These are phyloP conservation scores for Talaromyces proteolyticus DNA, from an alignment of 495 filamentous ascomycete genomes.

Conservation along the genomic window DNA sequence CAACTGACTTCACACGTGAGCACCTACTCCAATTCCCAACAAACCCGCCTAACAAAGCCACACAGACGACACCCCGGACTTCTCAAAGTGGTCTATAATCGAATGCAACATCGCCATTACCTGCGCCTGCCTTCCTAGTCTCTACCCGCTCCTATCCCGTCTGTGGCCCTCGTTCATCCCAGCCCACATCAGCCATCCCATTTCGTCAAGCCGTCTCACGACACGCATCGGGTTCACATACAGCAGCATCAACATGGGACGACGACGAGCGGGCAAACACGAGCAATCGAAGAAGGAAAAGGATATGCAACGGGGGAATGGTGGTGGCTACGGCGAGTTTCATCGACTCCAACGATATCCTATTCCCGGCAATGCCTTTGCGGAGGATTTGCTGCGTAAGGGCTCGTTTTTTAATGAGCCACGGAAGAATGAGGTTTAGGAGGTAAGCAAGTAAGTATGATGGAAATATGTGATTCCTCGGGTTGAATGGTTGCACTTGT, in stretches of 20 bases:
- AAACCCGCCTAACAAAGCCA: neutral
- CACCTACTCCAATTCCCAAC: neutral
- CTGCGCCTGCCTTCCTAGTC: slow-evolving; percentile 79
- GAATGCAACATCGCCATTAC: slow-evolving; percentile 88
- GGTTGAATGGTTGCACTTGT: no score
- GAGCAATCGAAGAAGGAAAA: no score
- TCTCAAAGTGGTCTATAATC: slow-evolving; percentile 74
- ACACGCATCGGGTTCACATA: no score
- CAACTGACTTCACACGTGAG: slow-evolving; percentile 37
- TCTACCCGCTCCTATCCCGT: slow-evolving; percentile 64
- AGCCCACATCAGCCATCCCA: neutral
- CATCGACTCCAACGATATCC: no score
- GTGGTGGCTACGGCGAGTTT: no score
- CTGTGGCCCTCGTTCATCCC: neutral
- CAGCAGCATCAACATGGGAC: no score
- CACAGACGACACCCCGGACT: slow-evolving; percentile 48
- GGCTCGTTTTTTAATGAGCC: slow-evolving; percentile 1
- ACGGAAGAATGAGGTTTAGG: neutral
- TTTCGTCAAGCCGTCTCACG: no score
- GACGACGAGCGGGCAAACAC: no score
- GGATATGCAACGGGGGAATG: no score
- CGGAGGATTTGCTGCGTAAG: slow-evolving; percentile 1
- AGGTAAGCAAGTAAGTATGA: neutral
- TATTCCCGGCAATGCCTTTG: slow-evolving; percentile 4
- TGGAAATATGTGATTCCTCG: no score